Base-by-base conservation (phyloP, 2,329 filamentous ascomycete genomes). In the Ciborinia camelliae region DNA sequence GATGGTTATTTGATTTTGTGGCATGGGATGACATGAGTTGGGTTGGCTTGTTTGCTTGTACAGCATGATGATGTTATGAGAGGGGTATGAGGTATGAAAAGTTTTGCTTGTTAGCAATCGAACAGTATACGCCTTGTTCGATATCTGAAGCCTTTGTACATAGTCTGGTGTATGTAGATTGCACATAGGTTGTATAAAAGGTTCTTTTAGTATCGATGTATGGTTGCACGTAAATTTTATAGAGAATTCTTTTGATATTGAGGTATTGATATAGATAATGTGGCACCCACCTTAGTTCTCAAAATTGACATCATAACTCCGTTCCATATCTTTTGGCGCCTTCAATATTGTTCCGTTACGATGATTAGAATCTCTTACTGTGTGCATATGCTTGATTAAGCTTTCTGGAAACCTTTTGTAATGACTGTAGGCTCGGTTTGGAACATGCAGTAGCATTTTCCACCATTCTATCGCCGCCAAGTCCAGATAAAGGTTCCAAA, bases 241-340 rank as follows among this genome's bases (percentile, higher is more conserved):
- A n/a, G n/a, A n/a, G 41, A 23, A 30, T 43, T n/a, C 18, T 18
- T 2, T 9, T 32, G 39, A 4, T 18, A 8, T 32, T 18, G 10
- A 45, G 28, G 28, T 8, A 45, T 39, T 39, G 28, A 58, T 58
- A 15, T 57, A 23, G 20, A 45, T 43, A 32, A 26, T 35, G 2
- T 23, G 23, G 47, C 14, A 12, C 14, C 30, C 8, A 35, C 14
- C 43, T 26, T 18, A 18, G 14, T 26, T 26, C 20, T 14, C 15
- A 26, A n/a, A 23, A 23, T 47, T 47, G 41, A 59, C 47, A n/a
- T 47, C n/a, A 20, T 35, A 47, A 47, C 41, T 59, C 55, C 55
- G 1, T 59, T 47, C 41, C 30, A 35, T 41, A 20, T 47, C 41
- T 47, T 26, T 35, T 10, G n/a, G 41, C 55, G 41, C 55, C 55